Percentiles rank a stretch among this genome's conserved stretches.
Conservation (phyloP, 192 early-diverging fungal genomes). For the Rhizophagus clarus region DNA sequence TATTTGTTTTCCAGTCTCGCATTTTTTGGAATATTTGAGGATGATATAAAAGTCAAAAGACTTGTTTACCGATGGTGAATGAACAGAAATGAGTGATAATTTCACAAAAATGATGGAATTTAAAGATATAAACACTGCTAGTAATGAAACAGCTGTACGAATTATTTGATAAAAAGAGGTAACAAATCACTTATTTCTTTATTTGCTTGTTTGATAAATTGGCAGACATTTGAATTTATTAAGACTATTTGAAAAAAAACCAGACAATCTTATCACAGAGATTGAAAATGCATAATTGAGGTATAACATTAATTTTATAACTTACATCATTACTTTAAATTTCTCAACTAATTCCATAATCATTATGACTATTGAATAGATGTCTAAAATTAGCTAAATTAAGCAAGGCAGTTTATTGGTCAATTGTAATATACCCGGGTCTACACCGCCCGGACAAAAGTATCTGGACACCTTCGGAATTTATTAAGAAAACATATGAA, state of each 20-base stretch:
- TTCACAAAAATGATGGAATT: conserved; percentile 19
- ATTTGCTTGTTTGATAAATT: conserved; percentile 12
- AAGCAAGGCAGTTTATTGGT: too few relatives aligned
- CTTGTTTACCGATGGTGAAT: conserved; percentile 22
- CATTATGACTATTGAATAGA: too few relatives aligned
- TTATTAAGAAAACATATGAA: too few relatives aligned
- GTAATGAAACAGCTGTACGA: conserved; percentile 21
- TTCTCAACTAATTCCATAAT: too few relatives aligned
- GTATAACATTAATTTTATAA: conserved; percentile 18
- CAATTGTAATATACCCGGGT: too few relatives aligned
- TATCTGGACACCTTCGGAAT: too few relatives aligned
- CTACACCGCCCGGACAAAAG: too few relatives aligned
- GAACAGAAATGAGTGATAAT: conserved; percentile 13
- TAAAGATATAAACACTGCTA: conserved; percentile 12
- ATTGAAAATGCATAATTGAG: conserved; percentile 30
- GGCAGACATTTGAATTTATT: conserved; percentile 6
- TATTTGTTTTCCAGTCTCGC: conserved; percentile 18
- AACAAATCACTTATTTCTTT: neutral
- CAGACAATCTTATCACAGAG: conserved; percentile 16
- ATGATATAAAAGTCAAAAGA: conserved; percentile 21
- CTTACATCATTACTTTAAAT: neutral
- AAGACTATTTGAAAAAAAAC: conserved; percentile 13
- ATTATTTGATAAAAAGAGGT: conserved; percentile 26
- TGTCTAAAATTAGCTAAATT: too few relatives aligned
- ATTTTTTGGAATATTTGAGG: conserved; percentile 17